Evolutionary conservation across 1,284 basidiomycete species (phyloP).

Genomic region (Vanrija sp.): DNA sequence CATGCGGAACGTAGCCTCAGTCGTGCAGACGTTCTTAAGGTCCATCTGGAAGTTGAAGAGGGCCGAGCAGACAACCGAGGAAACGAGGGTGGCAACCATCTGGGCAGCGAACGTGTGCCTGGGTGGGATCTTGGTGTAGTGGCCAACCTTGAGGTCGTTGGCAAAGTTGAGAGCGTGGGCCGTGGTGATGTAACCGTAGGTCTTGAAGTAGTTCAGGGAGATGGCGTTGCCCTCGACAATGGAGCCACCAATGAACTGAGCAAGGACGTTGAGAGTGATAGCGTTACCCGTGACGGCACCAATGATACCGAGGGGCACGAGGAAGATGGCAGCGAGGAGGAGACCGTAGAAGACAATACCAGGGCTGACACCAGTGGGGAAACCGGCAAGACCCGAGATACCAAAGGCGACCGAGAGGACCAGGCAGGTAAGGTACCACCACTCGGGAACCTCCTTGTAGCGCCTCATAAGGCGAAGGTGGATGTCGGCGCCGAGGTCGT

Average conservation of each 20-base stretch:
- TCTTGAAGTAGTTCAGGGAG: conserved; percentile 64
- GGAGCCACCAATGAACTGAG: conserved; percentile 60
- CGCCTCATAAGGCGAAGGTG: conserved; percentile 77
- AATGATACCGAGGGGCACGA: conserved; percentile 58
- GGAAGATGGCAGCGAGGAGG: conserved; percentile 52
- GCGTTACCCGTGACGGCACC: conserved; percentile 57
- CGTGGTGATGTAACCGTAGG: conserved; percentile 53
- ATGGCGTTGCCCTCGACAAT: conserved; percentile 56
- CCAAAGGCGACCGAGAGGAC: conserved; percentile 56
- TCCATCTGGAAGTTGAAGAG: conserved; percentile 29
- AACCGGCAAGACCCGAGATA: conserved; percentile 45
- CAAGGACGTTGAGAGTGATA: conserved; percentile 54
- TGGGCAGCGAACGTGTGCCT: conserved; percentile 62
- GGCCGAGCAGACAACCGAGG: conserved; percentile 27
- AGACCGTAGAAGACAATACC: conserved; percentile 54
- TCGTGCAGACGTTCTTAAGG: conserved; percentile 25
- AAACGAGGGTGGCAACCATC: conserved; percentile 60
- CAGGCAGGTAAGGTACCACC: conserved; percentile 68
- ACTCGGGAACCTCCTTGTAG: conserved; percentile 75
- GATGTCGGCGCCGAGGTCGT: conserved; percentile 62
- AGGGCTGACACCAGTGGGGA: conserved; percentile 63
- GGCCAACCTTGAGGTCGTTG: conserved; percentile 53
- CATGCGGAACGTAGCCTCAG: conserved; percentile 17
- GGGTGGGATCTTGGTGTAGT: conserved; percentile 35
- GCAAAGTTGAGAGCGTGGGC: conserved; percentile 52